Conservation (phyloP, 371 early-diverging fungal genomes). For the Rhizomucor pusillus region DNA sequence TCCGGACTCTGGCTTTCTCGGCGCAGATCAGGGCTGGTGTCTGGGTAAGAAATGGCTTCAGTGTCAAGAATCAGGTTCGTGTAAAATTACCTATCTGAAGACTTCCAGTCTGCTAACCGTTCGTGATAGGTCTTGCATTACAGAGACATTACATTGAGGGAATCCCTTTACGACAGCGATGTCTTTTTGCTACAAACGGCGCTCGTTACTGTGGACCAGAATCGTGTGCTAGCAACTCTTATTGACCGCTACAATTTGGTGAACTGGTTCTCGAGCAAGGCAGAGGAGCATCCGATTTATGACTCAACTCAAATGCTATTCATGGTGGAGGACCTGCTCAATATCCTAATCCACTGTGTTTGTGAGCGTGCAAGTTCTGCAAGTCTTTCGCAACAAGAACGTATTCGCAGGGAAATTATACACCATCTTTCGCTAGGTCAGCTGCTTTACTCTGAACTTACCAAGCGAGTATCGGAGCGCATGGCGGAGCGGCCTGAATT, state of each 20-base stretch:
- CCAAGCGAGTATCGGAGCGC: slow-evolving; percentile 82
- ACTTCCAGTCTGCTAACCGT: no score
- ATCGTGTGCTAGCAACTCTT: slow-evolving; percentile 68
- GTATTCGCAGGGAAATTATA: slow-evolving; percentile 81
- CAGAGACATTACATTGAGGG: slow-evolving; percentile 73
- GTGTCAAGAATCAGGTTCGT: slow-evolving; percentile 68
- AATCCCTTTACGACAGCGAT: slow-evolving; percentile 80
- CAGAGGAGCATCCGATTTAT: slow-evolving; percentile 49
- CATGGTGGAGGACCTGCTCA: slow-evolving; percentile 85
- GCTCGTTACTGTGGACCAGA: slow-evolving; percentile 63
- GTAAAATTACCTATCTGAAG: no score
- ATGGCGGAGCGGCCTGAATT: slow-evolving; percentile 72
- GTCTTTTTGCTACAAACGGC: slow-evolving; percentile 77
- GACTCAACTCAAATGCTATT: slow-evolving; percentile 68
- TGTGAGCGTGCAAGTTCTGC: slow-evolving; percentile 75
- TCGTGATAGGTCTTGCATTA: slow-evolving; percentile 80
- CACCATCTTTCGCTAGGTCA: slow-evolving; percentile 73
- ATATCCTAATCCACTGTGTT: slow-evolving; percentile 77
- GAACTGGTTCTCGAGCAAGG: slow-evolving; percentile 75
- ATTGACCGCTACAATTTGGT: slow-evolving; percentile 80
- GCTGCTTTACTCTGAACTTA: slow-evolving; percentile 82
- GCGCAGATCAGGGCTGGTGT: slow-evolving; percentile 90
- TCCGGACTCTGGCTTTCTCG: slow-evolving; percentile 74
- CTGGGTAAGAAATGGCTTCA: slow-evolving; percentile 95
- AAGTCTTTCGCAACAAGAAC: slow-evolving; percentile 60